phyloP scores from a whole-genome alignment of 192 early-diverging fungal genomes.

The Tieghemiomyces parasiticus region DNA sequence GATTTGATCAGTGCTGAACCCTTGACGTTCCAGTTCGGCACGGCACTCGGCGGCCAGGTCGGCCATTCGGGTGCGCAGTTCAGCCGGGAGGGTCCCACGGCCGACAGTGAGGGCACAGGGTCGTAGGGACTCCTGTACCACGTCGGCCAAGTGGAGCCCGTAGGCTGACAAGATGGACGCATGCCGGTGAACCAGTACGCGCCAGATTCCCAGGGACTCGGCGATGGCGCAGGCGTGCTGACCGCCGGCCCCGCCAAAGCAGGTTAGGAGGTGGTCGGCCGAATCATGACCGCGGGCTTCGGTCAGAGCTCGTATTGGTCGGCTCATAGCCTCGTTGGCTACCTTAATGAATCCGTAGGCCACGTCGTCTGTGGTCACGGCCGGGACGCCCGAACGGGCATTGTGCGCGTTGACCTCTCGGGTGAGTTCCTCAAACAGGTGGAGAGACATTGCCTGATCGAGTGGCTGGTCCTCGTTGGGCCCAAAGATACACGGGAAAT shows the following conservation, averaged over 20 bases:
- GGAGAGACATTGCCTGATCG: slow-evolving; percentile 43
- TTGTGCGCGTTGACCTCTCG: slow-evolving; percentile 42
- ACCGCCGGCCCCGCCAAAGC: slow-evolving; percentile 92
- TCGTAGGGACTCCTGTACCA: slow-evolving; percentile 82
- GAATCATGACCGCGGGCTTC: slow-evolving; percentile 87
- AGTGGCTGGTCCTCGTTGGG: slow-evolving; percentile 62
- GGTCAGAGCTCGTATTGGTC: slow-evolving; percentile 83
- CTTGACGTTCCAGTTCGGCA: slow-evolving; percentile 44
- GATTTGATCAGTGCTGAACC: slow-evolving; percentile 42
- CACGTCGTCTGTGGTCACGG: slow-evolving; percentile 54
- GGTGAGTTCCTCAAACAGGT: slow-evolving; percentile 50
- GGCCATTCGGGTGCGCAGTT: slow-evolving; percentile 34
- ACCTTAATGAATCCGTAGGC: slow-evolving; percentile 91
- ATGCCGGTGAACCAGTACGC: slow-evolving; percentile 75
- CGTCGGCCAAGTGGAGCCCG: slow-evolving; percentile 77
- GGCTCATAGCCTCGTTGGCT: slow-evolving; percentile 93
- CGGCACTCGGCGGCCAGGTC: slow-evolving; percentile 29
- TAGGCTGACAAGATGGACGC: slow-evolving; percentile 90
- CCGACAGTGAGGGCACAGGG: slow-evolving; percentile 37
- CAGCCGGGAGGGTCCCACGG: background rate
- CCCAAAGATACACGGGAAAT: slow-evolving; percentile 95
- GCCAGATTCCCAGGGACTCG: slow-evolving; percentile 62
- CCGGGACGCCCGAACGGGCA: slow-evolving; percentile 11
- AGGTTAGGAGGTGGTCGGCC: slow-evolving; percentile 65
- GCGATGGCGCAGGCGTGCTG: slow-evolving; percentile 96